These are phyloP conservation scores for Apiotrichum domesticum DNA, from an alignment of 1,284 basidiomycete species.

Conservation along the genomic window DNA sequence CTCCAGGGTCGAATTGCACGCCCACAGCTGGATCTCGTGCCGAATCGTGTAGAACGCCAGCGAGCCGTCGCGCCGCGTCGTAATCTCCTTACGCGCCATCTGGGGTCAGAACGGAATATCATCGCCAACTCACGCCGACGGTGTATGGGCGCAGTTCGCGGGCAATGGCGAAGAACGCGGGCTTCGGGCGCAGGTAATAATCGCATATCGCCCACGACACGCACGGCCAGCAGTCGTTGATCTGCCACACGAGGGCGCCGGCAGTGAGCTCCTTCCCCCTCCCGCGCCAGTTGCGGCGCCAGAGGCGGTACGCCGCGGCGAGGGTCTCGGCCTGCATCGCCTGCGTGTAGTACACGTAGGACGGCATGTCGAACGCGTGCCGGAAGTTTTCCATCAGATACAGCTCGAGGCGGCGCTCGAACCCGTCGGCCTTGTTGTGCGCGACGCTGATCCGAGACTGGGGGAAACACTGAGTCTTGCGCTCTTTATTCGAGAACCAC, in stretches of 20 bases:
- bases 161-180: slow-evolving; percentile 63
- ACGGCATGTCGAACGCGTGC: slow-evolving; percentile 80
- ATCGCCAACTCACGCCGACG: slow-evolving; percentile 58
- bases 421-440: slow-evolving; percentile 82
- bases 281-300: slow-evolving; percentile 70
- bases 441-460: slow-evolving; percentile 75
- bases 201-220: slow-evolving; percentile 74
- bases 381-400: slow-evolving; percentile 82
- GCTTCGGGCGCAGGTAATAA: slow-evolving; percentile 70
- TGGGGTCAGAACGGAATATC: slow-evolving; percentile 1
- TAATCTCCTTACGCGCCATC: slow-evolving; percentile 61
- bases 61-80: slow-evolving; percentile 55
- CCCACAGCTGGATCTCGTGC: slow-evolving; percentile 63
- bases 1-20: slow-evolving; percentile 64
- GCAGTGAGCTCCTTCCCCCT: slow-evolving; percentile 63
- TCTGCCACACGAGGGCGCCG: slow-evolving; percentile 77
- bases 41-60: slow-evolving; percentile 63
- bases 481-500: slow-evolving; percentile 50
- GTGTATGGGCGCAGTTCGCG: slow-evolving; percentile 66
- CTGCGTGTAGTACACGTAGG: slow-evolving; percentile 74
- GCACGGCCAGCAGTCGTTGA: slow-evolving; percentile 76
- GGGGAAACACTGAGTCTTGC: slow-evolving; percentile 62
- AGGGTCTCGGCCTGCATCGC: slow-evolving; percentile 76
- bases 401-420: slow-evolving; percentile 78
- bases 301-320: slow-evolving; percentile 63